Evolutionary conservation across 768 basidiomycete genomes (phyloP).

Genomic region (Daedaleopsis nitida): DNA sequence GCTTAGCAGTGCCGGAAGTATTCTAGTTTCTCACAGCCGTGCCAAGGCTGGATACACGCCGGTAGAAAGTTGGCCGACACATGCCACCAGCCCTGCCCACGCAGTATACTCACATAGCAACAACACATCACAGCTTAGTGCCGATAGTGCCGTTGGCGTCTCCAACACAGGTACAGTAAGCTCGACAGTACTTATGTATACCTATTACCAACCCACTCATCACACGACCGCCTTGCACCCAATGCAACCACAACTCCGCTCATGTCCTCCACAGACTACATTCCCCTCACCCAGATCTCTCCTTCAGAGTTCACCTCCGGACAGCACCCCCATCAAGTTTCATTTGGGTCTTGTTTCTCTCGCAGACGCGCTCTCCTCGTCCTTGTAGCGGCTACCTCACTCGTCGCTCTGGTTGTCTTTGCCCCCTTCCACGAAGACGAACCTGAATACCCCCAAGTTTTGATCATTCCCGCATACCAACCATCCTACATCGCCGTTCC

Average conservation of each 20-base stretch:
- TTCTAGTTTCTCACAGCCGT: too few relatives aligned
- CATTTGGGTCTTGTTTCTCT: conserved; percentile 3
- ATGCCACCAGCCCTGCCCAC: too few relatives aligned
- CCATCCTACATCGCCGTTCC: conserved; percentile 27
- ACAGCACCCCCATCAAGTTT: not conserved
- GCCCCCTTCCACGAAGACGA: conserved; percentile 11
- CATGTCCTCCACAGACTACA: conserved; percentile 20
- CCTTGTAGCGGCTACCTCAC: conserved; percentile 19
- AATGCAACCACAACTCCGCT: not conserved
- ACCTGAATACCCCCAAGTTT: conserved; percentile 7
- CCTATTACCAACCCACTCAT: not conserved
- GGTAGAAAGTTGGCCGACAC: too few relatives aligned
- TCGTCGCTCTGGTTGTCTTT: conserved; percentile 20
- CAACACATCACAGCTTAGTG: too few relatives aligned
- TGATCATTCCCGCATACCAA: conserved; percentile 13
- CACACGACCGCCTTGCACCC: conserved; percentile 22
- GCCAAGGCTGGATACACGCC: too few relatives aligned
- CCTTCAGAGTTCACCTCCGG: conserved; percentile 9
- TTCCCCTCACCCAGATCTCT: conserved; percentile 24
- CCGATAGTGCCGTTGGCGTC: too few relatives aligned
- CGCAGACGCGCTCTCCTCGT: conserved; percentile 18
- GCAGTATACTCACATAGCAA: too few relatives aligned
- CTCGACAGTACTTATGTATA: too few relatives aligned
- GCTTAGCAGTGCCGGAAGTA: too few relatives aligned
- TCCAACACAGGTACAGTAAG: too few relatives aligned